phyloP scores from a whole-genome alignment of 1,139 yeast genomes.

The Debaryomyces subglobosus region DNA sequence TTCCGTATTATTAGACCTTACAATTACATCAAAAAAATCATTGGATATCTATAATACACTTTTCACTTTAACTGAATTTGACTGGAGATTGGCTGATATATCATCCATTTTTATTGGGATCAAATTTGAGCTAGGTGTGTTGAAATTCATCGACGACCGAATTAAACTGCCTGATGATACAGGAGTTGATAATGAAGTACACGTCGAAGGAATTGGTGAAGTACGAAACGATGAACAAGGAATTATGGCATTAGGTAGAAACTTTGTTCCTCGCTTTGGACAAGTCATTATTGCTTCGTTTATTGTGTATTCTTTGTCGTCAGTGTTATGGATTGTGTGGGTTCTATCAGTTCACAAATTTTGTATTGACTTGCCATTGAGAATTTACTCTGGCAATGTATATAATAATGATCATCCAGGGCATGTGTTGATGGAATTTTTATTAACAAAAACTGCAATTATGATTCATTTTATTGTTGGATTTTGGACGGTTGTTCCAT shows the following conservation, averaged over 20 bases:
- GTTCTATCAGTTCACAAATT: slow-evolving; percentile 24
- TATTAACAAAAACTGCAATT: slow-evolving; percentile 18
- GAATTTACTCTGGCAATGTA: slow-evolving; percentile 9
- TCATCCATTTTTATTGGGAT: slow-evolving; percentile 29
- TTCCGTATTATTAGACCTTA: slow-evolving; percentile 8
- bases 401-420: slow-evolving; percentile 8
- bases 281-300: slow-evolving; percentile 1
- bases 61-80: slow-evolving; percentile 11
- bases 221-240: slow-evolving; percentile 7
- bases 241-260: slow-evolving; percentile 8
- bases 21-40: slow-evolving; percentile 1
- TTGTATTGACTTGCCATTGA: slow-evolving; percentile 30
- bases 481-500: slow-evolving; percentile 28
- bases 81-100: slow-evolving; percentile 30
- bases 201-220: slow-evolving; percentile 5
- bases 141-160: slow-evolving; percentile 20
- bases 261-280: slow-evolving; percentile 8
- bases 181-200: slow-evolving; percentile 15
- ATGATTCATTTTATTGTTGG: slow-evolving; percentile 25
- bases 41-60: neutral
- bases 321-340: slow-evolving; percentile 26
- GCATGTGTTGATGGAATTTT: slow-evolving; percentile 11
- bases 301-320: slow-evolving; percentile 5
- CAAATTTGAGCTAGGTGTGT: slow-evolving; percentile 18
- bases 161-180: slow-evolving; percentile 1